Evolutionary conservation across 2,329 filamentous ascomycete genomes (phyloP), one percentile per base, ranked within the genome.

Genomic region (Cercospora sp.): DNA sequence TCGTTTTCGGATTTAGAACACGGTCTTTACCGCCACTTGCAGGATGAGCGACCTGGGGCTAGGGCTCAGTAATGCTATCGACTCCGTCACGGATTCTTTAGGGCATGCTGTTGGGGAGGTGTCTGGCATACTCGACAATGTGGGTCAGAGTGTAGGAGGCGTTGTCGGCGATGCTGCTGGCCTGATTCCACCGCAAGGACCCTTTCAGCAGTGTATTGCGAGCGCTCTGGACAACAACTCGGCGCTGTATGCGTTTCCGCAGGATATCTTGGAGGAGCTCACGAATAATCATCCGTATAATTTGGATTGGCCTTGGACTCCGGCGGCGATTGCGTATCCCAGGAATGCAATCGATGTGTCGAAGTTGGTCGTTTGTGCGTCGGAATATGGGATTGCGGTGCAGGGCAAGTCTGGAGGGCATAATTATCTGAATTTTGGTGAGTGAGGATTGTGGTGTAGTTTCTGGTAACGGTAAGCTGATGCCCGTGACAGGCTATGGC

Each of bases 381-480:
- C 30, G n/a, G 26, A 62, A 13, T 60, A 65, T 18, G 69, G 69
- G 3, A 33, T 71, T 8, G 64, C 64, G 9, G 69, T 70, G 1
- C 71, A 72, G 63, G 63, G 66, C n/a, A 67, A 63, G 59, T 66
- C 63, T 60, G 71, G 71, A 16, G 71, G 71, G 7, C 71, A 72
- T 36, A 66, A 51, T 48, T 72, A 70, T 58, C 4, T 55, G 30
- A 71, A 71, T 51, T 68, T 67, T 48, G 67, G 67, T 68, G 59
- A 18, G 26, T 28, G 26, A 3, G 26, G 26, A 28, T 28, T 28
- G 26, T 28, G 26, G 26, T 28, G 26, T 28, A 28, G 26, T 28
- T 6, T 28, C 26, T 28, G 26, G 12, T 7, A 13, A 26, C 48
- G 5, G 13, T 20, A 4, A 12, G 10, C 48, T 26, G 20, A 51